These are phyloP conservation scores for Cercospora sp. DNA, from an alignment of 2,329 filamentous ascomycete species.

Conservation along the genomic window DNA sequence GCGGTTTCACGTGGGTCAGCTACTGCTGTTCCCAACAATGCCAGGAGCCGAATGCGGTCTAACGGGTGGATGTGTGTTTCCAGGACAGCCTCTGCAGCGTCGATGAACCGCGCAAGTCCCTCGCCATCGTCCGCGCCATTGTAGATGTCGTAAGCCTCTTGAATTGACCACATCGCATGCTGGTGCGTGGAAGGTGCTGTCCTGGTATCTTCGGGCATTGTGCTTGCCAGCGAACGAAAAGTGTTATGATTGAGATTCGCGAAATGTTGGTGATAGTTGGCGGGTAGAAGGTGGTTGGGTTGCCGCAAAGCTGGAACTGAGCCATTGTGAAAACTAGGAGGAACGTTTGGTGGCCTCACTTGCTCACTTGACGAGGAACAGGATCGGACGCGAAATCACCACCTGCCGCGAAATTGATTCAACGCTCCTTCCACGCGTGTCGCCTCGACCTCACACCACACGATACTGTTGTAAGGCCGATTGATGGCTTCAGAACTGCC, in stretches of 20 bases:
- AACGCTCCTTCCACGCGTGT: background rate
- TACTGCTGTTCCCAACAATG: background rate
- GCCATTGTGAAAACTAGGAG: background rate
- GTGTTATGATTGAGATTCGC: background rate
- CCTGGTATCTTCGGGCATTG: background rate
- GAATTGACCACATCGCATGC: background rate
- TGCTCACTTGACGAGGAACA: background rate
- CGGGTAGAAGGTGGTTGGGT: background rate
- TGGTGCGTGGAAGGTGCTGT: background rate
- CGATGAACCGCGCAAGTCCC: background rate
- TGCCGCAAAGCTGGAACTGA: background rate
- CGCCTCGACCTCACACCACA: background rate
- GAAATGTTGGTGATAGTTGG: background rate
- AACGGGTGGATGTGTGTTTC: background rate
- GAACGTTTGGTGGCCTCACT: background rate
- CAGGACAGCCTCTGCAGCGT: background rate
- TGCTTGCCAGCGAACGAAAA: background rate
- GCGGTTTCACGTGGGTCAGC: background rate
- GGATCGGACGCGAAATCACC: background rate
- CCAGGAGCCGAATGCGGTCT: background rate
- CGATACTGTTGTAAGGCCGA: background rate
- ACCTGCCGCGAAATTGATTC: background rate
- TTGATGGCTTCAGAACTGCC: background rate
- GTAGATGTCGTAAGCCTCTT: background rate
- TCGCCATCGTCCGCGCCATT: background rate